Evolutionary conservation across 768 basidiomycete species (phyloP), one percentile per base, ranked within the genome.

Genomic region (Porpolomopsis calyptriformis): DNA sequence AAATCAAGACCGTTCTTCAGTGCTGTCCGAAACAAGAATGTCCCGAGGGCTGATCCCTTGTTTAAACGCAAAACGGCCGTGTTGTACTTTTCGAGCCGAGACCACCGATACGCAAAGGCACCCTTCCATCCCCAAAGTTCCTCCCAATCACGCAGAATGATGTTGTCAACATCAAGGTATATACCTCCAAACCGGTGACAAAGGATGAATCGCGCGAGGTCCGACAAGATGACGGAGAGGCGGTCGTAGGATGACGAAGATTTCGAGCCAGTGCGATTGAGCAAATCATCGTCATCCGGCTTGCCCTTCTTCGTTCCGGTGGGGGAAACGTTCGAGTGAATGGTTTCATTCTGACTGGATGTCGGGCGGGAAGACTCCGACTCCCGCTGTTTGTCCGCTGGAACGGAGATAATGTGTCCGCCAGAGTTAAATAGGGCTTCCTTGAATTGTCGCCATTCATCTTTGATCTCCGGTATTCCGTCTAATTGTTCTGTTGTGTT

Each of bases 401-500:
- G 78, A 41, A 84, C 75, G 19, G 77, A 77, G 53, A 85, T 79
- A 31, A 85, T 75, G 52, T 79, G 74, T 19, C 88, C 90, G 4
- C 80, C 85, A 2, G 86, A 89, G 60, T 92, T 93, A 72, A 97
- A 96, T 6, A 96, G 66, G 31, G 81, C 80, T 43, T 77, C 76
- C 37, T 57, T 65, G 56, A 85, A 74, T 16, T 71, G 70, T 45
- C 94, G 72, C 94, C 94, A 99, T 59, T 93, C 88, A 41, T 88
- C 77, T 55, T 80, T 81, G 36, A 98, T 68, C 62, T 99, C 94
- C 0, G 86, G 82, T 2, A 94, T 71, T 27, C 85, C 85, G 55
- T 98, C 94, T 40, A 98, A 70, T 57, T 97, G 93, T 55, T 94
- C 93, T 1, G 93, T 97, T 25, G 94, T 97, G 60, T 98, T 98